Percentiles rank a stretch among this genome's conserved stretches.
Evolutionary conservation across 805 yeast species (phyloP).

Genomic region (Tetrapisispora fleetii): DNA sequence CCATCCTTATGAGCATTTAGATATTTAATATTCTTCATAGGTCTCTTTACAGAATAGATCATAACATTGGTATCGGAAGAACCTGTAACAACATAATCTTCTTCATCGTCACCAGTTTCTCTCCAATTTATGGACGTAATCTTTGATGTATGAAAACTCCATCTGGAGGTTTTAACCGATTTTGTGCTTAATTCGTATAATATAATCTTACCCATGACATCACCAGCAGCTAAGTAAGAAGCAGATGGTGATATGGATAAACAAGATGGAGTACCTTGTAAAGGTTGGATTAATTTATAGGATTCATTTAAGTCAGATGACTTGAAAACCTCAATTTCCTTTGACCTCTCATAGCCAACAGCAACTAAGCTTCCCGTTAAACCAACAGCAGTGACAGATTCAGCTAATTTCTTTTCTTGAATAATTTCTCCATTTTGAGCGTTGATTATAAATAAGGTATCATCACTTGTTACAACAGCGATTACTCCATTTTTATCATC

Average conservation of each 20-base stretch:
- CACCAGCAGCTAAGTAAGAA: slow-evolving; percentile 71
- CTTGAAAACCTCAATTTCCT: slow-evolving; percentile 34
- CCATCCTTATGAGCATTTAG: slow-evolving; percentile 86
- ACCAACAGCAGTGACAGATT: slow-evolving; percentile 39
- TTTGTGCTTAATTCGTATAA: slow-evolving; percentile 49
- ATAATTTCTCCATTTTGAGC: slow-evolving; percentile 28
- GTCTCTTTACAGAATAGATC: slow-evolving; percentile 69
- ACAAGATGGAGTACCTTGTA: slow-evolving; percentile 54
- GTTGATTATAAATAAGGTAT: slow-evolving; percentile 29
- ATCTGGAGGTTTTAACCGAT: slow-evolving; percentile 65
- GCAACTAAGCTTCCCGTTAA: slow-evolving; percentile 36
- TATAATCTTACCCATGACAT: slow-evolving; percentile 75
- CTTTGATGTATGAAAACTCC: slow-evolving; percentile 91
- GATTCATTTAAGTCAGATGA: slow-evolving; percentile 23
- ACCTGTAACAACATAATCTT: slow-evolving; percentile 64
- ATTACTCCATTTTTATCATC: slow-evolving; percentile 25
- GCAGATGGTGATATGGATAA: slow-evolving; percentile 65
- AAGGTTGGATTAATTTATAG: slow-evolving; percentile 31
- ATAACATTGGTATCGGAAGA: slow-evolving; percentile 77
- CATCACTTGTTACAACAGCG: slow-evolving; percentile 39
- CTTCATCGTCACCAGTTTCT: slow-evolving; percentile 38
- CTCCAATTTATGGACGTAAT: slow-evolving; percentile 73
- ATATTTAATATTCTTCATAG: slow-evolving; percentile 64
- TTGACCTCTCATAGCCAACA: slow-evolving; percentile 38
- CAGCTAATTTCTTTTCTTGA: slow-evolving; percentile 27